These are phyloP conservation scores for Prunus dulcis DNA, from an alignment of 306 rosid genomes.

Conservation along the genomic window DNA sequence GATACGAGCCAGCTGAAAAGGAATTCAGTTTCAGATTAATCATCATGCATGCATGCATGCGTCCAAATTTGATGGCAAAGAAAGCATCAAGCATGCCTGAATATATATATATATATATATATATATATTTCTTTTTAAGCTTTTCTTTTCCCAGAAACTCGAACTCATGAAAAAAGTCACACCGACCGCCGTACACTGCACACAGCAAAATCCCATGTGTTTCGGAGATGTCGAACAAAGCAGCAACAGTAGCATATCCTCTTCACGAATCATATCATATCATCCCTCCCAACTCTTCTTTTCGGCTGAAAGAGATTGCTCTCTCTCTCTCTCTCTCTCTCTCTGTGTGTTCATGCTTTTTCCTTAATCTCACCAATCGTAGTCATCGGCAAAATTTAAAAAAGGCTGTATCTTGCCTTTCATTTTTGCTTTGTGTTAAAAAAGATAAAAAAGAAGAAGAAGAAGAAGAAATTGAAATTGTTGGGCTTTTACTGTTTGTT, in stretches of 20 bases:
- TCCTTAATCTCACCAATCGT: neutral
- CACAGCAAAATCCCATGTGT: neutral
- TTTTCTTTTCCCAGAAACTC: neutral
- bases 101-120: neutral
- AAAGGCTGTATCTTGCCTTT: too few species aligned
- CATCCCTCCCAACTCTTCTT: neutral
- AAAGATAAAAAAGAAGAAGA: too few species aligned
- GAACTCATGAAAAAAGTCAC: neutral
- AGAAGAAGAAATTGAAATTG: too few species aligned
- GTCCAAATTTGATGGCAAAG: neutral
- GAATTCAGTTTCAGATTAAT: neutral
- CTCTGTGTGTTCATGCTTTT: neutral
- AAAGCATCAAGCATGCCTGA: neutral
- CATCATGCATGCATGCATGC: neutral
- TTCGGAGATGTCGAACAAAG: conserved; percentile 7
- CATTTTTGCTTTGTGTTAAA: too few species aligned
- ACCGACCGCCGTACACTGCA: neutral
- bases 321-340: neutral
- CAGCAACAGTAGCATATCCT: neutral
- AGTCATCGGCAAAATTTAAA: too few species aligned
- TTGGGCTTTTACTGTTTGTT: too few species aligned
- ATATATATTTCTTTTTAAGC: neutral
- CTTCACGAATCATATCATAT: neutral
- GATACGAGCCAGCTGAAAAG: neutral
- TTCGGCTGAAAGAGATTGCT: conserved; percentile 12